Percentiles rank a stretch among this genome's conserved stretches.
Evolutionary conservation across 75 land plant species (phyloP).

Genomic region (Sequoiadendron giganteum): DNA sequence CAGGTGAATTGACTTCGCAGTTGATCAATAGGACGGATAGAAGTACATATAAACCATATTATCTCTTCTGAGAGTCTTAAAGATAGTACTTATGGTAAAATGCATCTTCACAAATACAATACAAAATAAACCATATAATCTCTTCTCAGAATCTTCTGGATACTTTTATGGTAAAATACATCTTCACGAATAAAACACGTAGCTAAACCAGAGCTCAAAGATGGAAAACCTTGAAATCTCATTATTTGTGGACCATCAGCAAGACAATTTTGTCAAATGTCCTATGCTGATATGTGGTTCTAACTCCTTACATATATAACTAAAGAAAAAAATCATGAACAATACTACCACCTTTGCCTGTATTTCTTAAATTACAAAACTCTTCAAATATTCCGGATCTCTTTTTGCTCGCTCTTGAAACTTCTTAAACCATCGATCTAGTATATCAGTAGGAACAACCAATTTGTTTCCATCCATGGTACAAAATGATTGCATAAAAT

Average conservation of each 20-base stretch:
- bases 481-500: slow-evolving; percentile 98
- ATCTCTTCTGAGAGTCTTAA: too few species aligned
- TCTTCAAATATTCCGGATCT: slow-evolving; percentile 85
- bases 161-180: neutral
- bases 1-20: neutral
- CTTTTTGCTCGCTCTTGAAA: slow-evolving; percentile 88
- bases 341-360: neutral
- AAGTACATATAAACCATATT: neutral
- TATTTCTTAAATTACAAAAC: slow-evolving; percentile 27
- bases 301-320: neutral
- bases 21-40: neutral
- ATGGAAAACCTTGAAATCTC: neutral
- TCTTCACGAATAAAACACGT: neutral
- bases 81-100: neutral
- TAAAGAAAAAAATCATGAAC: neutral
- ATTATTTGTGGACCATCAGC: neutral
- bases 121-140: neutral
- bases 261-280: neutral
- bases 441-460: slow-evolving; percentile 90
- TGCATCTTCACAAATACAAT: neutral
- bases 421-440: slow-evolving; percentile 97
- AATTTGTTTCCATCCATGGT: slow-evolving; percentile 68
- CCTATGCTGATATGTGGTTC: neutral
- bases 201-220: neutral
- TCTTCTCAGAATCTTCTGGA: neutral